Evolutionary conservation across 2,329 filamentous ascomycete species (phyloP).

Genomic region (Penicillium sp.): DNA sequence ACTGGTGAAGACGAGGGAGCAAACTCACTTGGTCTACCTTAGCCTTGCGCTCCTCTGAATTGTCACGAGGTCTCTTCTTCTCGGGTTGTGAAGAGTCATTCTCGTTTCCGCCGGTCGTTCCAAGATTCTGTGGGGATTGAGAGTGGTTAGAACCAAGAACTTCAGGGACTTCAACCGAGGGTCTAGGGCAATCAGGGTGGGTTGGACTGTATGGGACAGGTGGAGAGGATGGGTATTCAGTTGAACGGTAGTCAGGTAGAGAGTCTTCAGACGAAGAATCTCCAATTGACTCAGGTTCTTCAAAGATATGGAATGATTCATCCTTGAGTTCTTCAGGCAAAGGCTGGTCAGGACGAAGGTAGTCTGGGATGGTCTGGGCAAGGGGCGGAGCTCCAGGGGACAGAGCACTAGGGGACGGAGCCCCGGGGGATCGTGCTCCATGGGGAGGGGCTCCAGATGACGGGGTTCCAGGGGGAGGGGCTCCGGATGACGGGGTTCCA

Average conservation of each 20-base stretch:
- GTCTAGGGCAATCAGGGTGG: not conserved
- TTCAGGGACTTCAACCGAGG: not conserved
- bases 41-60: slow-evolving; percentile 37
- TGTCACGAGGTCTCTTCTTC: slow-evolving; percentile 40
- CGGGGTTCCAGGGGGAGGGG: not conserved
- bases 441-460: not conserved
- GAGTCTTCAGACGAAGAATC: not conserved
- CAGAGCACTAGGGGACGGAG: not conserved
- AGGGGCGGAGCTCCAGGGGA: not conserved
- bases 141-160: not conserved
- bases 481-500: not conserved
- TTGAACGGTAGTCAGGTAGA: not conserved
- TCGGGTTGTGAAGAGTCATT: slow-evolving; percentile 24
- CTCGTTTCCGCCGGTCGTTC: slow-evolving; percentile 11
- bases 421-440: not conserved
- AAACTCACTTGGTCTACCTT: slow-evolving; percentile 27
- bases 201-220: not conserved
- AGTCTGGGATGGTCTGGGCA: no score
- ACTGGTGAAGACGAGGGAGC: not conserved
- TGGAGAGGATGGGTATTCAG: not conserved
- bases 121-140: not conserved
- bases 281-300: not conserved
- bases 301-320: not conserved
- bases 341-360: not conserved
- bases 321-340: not conserved